Base-by-base conservation (phyloP, 2,329 filamentous ascomycete genomes). In the Leptographium lundbergii region DNA sequence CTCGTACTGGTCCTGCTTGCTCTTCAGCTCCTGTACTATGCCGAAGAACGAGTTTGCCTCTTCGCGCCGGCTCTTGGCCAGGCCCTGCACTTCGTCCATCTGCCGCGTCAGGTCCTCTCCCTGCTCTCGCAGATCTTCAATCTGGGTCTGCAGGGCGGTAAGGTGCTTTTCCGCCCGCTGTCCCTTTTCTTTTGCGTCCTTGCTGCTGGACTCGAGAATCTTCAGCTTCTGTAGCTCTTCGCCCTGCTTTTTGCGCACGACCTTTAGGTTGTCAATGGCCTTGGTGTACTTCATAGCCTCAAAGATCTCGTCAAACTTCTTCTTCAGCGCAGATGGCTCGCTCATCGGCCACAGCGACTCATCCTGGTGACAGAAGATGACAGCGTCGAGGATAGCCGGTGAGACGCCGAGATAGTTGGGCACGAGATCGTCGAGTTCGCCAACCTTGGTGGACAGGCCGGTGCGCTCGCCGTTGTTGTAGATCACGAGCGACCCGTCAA, bases 311-410 rank as follows among this genome's bases (percentile, higher is more conserved):
- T 99, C 94, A 61, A 99, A 99, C 57, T 86, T 87, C 71, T 95
- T 95, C 73, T 99, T 99, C 56, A 99, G 76, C 0, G 82, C 83
- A 0, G 82, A 77, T 0, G 94, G 90, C 67, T 95, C 89, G 68
- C 90, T 95, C 79, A 99, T 85, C 0, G 94, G 94, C 94, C 94
- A 99, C 32, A 97, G 74, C 29, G 92, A 96, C 65, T 99, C 94
- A 69, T 99, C 94, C 69, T 99, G 94, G 69, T 99, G 94, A 70
- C 94, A 99, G 73, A 99, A 99, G 65, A 99, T 96, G 69, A 99
- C 94, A 60, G 87, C 88, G 65, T 97, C 91, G 29, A 99, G 80
- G 59, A 99, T 86, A 14, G 94, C 91, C 59, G 86, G 85, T 1
- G 91, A 94, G 4, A 96, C 94, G 45, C 94, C 94, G 0, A 99